Evolutionary conservation across 129 eudicot species (phyloP), one percentile per base, ranked within the genome.

Genomic region (Ambrosia artemisiifolia): DNA sequence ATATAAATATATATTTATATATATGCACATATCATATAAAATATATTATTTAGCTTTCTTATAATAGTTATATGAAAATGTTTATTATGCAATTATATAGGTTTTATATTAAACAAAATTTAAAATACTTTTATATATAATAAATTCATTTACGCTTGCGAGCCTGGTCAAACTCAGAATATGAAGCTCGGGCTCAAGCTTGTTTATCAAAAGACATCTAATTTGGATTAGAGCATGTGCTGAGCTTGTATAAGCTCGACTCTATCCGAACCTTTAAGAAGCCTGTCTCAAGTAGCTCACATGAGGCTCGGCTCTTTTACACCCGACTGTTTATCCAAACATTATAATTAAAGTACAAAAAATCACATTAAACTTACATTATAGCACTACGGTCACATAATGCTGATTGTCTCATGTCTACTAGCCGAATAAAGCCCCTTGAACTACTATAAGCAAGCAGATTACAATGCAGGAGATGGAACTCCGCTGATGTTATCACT

Each of bases 401-500:
- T 64, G 98, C 98, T 35, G 98, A 92, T 67, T 89, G 91, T 24
- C 98, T 83, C 93, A 92, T 81, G 84, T 92, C 98, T 63, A 83
- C 88, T 18, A 92, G 83, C 42, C 95, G 91, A 68, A 89, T 82
- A 73, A 79, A 92, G 20, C 98, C 98, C 75, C 91, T 92, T 75
- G 95, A 87, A 76, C 92, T 89, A 77, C 98, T 85, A 87, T 89
- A 89, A 38, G 96, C 95, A 56, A 92, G 87, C 42, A 79, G 71
- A 80, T 92, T 87, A 74, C 98, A 92, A 69, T 92, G 96, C 61
- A 54, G 61, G 56, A 84, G 96, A 75, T 92, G 98, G 81, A 92
- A 92, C 69, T 89, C 95, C 0, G 95, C 96, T 48, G 98, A 81
- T 76, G 96, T 89, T 68, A 92, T 92, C 83, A 92, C 98, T 95